These are phyloP conservation scores for Pythium grandisporangium DNA, from an alignment of 352 stramenopile genomes.

Conservation along the genomic window DNA sequence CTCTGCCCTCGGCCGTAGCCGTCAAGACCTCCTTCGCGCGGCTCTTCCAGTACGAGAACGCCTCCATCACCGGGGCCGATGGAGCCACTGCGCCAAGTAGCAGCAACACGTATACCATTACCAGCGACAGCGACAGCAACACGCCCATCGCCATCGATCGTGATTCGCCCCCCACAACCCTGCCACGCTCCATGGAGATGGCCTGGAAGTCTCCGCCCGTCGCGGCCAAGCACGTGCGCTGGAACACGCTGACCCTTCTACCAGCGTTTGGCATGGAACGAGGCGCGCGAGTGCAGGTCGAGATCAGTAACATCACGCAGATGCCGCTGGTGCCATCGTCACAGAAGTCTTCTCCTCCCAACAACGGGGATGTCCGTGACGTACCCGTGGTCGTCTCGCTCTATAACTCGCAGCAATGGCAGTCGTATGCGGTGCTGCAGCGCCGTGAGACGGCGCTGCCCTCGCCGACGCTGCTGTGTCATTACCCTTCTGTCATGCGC, in stretches of 20 bases:
- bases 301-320: constrained; percentile 23
- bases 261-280: constrained; percentile 47
- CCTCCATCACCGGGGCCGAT: no score
- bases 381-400: constrained; percentile 47
- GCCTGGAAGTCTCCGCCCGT: constrained; percentile 1
- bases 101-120: neutral
- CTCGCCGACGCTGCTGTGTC: constrained; percentile 39
- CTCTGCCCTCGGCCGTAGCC: neutral
- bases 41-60: neutral
- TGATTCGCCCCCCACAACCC: no score
- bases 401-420: constrained; percentile 57
- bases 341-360: no score
- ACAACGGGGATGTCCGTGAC: no score
- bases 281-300: constrained; percentile 27
- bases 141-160: neutral
- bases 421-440: constrained; percentile 42
- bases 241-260: constrained; percentile 59
- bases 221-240: constrained; percentile 20
- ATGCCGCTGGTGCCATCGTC: constrained; percentile 3
- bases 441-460: constrained; percentile 50
- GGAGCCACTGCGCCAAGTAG: neutral
- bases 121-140: neutral
- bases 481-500: constrained; percentile 43
- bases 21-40: neutral
- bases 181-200: no score